Percentiles rank a stretch among this genome's conserved stretches.
Conservation (phyloP, 495 filamentous ascomycete genomes). For the Aspergillus hancockii region DNA sequence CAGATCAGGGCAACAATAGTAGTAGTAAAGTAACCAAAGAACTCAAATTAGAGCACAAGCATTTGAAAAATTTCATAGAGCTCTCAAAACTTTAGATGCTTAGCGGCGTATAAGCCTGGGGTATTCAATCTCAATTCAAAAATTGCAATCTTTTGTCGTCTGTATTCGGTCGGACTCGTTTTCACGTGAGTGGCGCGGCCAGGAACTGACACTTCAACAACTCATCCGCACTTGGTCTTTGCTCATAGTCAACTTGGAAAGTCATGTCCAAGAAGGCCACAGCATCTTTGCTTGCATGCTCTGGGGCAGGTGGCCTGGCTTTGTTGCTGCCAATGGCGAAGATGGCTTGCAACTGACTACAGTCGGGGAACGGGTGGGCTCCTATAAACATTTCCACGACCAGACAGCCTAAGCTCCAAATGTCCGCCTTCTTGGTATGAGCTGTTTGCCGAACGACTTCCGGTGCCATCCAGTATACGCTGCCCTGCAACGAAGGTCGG, state of each 20-base stretch:
- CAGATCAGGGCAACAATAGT: neutral
- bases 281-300: slow-evolving; percentile 83
- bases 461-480: slow-evolving; percentile 99
- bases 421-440: slow-evolving; percentile 99
- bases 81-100: neutral
- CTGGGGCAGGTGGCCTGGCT: slow-evolving; percentile 86
- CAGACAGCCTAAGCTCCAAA: slow-evolving; percentile 95
- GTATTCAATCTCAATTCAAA: slow-evolving; percentile 18
- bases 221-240: slow-evolving; percentile 88
- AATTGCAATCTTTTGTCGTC: slow-evolving; percentile 9
- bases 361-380: slow-evolving; percentile 93
- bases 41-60: neutral
- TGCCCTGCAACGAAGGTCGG: slow-evolving; percentile 91
- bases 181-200: slow-evolving; percentile 57
- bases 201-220: slow-evolving; percentile 80
- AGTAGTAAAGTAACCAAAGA: neutral
- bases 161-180: neutral
- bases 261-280: slow-evolving; percentile 81
- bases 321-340: slow-evolving; percentile 93
- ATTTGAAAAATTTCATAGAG: neutral
- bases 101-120: slow-evolving; percentile 4
- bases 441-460: slow-evolving; percentile 97
- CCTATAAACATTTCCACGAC: slow-evolving; percentile 99
- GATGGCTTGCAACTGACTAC: slow-evolving; percentile 95
- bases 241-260: slow-evolving; percentile 92